phyloP scores from a whole-genome alignment of 2,329 filamentous ascomycete species.

The Ophiostoma perfectum region DNA sequence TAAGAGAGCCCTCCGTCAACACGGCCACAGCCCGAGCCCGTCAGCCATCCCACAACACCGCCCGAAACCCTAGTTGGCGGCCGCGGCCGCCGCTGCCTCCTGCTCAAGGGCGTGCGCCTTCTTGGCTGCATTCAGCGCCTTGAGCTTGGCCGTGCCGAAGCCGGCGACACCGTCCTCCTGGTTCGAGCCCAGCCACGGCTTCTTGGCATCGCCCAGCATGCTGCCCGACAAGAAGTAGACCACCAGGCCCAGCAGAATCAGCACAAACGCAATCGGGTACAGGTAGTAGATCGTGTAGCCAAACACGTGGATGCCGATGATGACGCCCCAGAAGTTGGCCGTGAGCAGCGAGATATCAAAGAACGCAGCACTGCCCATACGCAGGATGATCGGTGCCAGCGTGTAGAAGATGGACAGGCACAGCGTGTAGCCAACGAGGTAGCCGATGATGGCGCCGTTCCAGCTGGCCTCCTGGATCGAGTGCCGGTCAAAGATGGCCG shows the following conservation, averaged over 20 bases:
- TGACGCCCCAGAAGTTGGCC: constrained; percentile 93
- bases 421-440: constrained; percentile 84
- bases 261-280: constrained; percentile 92
- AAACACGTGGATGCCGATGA: constrained; percentile 86
- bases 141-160: constrained; percentile 77
- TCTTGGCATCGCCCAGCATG: constrained; percentile 78
- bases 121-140: constrained; percentile 56
- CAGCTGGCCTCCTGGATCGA: constrained; percentile 62
- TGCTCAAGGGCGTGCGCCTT: constrained; percentile 34
- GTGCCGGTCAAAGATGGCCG: constrained; percentile 81
- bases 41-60: neutral
- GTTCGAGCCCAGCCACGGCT: constrained; percentile 87
- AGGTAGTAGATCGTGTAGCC: constrained; percentile 74
- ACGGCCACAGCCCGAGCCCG: neutral
- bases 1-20: neutral
- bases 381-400: constrained; percentile 78
- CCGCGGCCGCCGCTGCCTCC: constrained; percentile 21
- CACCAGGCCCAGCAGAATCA: constrained; percentile 80
- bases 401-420: constrained; percentile 81
- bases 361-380: constrained; percentile 85
- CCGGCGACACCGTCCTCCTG: constrained; percentile 78
- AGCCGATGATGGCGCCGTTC: constrained; percentile 66
- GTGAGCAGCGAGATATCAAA: constrained; percentile 95
- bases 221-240: constrained; percentile 83
- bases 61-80: neutral